A percentile compares a stretch with the other conserved stretches of the same genome.
Evolutionary conservation across 495 filamentous ascomycete species (phyloP).

Genomic region (Parachaetomium inaequale): DNA sequence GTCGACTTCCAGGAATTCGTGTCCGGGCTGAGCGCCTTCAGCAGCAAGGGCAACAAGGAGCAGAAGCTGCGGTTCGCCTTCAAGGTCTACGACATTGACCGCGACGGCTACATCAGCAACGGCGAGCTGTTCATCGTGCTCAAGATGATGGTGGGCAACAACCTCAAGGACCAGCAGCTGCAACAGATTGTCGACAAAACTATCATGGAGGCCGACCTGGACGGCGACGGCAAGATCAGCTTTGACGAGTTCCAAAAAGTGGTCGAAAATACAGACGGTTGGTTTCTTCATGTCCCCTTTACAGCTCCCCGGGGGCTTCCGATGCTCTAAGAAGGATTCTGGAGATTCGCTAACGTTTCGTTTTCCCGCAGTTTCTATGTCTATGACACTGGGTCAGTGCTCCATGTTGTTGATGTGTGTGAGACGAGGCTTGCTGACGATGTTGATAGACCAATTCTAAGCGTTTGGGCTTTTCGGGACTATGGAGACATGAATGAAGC

Average conservation of each 20-base stretch:
- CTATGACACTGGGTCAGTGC: background rate
- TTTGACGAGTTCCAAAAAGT: conserved; percentile 99
- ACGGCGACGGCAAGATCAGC: conserved; percentile 95
- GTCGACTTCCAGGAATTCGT: conserved; percentile 99
- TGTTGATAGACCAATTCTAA: background rate
- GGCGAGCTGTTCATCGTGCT: conserved; percentile 98
- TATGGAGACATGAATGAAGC: too few species aligned
- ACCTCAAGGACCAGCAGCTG: conserved; percentile 97
- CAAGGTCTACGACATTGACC: conserved; percentile 99
- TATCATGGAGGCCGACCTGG: conserved; percentile 98
- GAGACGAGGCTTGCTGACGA: background rate
- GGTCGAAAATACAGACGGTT: conserved; percentile 48
- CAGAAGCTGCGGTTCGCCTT: conserved; percentile 98
- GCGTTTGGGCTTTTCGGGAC: too few species aligned
- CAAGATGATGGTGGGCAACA: conserved; percentile 99
- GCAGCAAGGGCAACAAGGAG: conserved; percentile 96
- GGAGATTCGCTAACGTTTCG: background rate
- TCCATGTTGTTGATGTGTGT: background rate
- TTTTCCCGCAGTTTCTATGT: background rate
- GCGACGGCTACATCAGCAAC: conserved; percentile 98
- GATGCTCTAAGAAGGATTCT: background rate
- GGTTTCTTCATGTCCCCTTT: background rate
- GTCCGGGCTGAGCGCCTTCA: conserved; percentile 90
- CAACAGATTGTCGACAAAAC: conserved; percentile 99
- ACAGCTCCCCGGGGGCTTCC: background rate